phyloP scores from a whole-genome alignment of 768 basidiomycete genomes.

The Hebeloma cylindrosporum region DNA sequence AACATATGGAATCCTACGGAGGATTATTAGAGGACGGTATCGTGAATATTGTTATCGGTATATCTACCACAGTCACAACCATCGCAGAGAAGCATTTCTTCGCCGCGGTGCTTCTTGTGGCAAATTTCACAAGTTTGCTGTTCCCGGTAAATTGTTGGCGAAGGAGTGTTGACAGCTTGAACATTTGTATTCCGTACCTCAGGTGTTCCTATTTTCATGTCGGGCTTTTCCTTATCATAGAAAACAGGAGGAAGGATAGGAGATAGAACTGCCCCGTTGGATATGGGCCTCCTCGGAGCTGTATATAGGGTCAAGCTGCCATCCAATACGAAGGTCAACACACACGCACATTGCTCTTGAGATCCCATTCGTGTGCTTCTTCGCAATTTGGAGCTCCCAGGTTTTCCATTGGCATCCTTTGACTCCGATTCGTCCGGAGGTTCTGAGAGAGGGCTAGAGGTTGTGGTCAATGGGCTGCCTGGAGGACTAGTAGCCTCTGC shows the following conservation, averaged over 20 bases:
- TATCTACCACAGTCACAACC: slow-evolving; percentile 47
- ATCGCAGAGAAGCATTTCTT: slow-evolving; percentile 80
- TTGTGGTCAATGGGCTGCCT: slow-evolving; percentile 72
- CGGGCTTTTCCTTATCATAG: slow-evolving; percentile 45
- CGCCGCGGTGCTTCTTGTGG: slow-evolving; percentile 81
- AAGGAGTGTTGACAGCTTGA: slow-evolving; percentile 26
- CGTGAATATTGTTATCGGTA: background rate
- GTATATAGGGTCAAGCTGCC: slow-evolving; percentile 11
- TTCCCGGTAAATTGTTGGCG: slow-evolving; percentile 28
- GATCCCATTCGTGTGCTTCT: slow-evolving; percentile 53
- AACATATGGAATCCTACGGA: slow-evolving; percentile 90
- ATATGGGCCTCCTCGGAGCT: slow-evolving; percentile 38
- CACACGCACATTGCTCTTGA: slow-evolving; percentile 43
- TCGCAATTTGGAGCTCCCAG: slow-evolving; percentile 42
- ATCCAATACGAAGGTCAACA: slow-evolving; percentile 15
- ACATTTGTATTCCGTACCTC: slow-evolving; percentile 47
- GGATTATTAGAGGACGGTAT: slow-evolving; percentile 9
- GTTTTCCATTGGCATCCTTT: slow-evolving; percentile 51
- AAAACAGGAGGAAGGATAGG: slow-evolving; percentile 47
- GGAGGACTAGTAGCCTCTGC: slow-evolving; percentile 58
- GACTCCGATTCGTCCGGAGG: slow-evolving; percentile 74
- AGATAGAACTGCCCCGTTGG: slow-evolving; percentile 27
- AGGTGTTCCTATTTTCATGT: slow-evolving; percentile 44
- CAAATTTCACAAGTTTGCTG: slow-evolving; percentile 94
- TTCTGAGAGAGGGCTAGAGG: slow-evolving; percentile 78